Evolutionary conservation across 2,329 filamentous ascomycete genomes (phyloP), one percentile per base, ranked within the genome.

Genomic region (Penicillium decumbens): DNA sequence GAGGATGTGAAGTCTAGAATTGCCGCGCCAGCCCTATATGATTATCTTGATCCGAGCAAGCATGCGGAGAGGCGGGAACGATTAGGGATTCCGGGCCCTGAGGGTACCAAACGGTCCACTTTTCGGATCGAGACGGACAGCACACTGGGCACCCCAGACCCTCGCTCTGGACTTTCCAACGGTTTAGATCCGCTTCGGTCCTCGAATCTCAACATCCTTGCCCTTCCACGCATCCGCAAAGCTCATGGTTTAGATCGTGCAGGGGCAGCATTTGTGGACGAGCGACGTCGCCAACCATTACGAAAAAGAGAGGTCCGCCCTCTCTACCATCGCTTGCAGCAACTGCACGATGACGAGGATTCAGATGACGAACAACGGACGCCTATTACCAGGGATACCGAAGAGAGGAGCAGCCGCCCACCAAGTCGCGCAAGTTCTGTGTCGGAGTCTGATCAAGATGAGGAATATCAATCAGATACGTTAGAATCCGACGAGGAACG

Each of bases 1-100:
- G 83, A 87, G 57, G 90, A 96, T 66, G 88, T 97, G 63, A 90
- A 91, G 60, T 87, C 86, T 39, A 87, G 92, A 61, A 84, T 97
- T 41, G 91, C 88, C 7, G 88, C 85, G 6, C 89, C 90, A 2
- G 80, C 84, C 38, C 77, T 98, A 32, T 87, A 88, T 58, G 82
- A 89, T 37, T 90, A 85, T 63, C 80, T 98, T 50, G 85, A 95
- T 57, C 91, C 93, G 3, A 80, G 80, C 47, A 87, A 89, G 50
- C 90, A 95, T 69, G 76, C 77, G 2, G 80, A 83, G n/a, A 95
- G 89, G 70, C 80, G 92, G 51, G 81, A 87, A 54, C 88, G 84
- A 66, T 75, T 95, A 15, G 89, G 91, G 45, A 83, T 95, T 47
- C 76, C 84, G 35, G 87, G 88, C 57, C 81, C 84, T 0, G 79